phyloP scores from a whole-genome alignment of 371 early-diverging fungal genomes.

The Sporodiniella umbellata region DNA sequence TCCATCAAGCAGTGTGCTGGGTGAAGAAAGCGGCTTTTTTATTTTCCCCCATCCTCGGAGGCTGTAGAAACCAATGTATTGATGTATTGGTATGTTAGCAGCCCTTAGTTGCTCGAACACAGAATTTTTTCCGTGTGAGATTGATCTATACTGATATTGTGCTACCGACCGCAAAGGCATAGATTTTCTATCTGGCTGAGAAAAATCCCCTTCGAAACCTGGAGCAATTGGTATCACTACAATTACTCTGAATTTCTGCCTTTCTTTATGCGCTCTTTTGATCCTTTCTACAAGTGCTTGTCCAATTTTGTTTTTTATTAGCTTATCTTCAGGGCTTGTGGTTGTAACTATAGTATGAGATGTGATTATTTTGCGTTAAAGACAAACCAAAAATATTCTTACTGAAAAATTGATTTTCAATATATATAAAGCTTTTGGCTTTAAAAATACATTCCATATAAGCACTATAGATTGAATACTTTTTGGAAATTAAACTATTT shows the following conservation, averaged over 20 bases:
- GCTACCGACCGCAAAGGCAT: slow-evolving; percentile 56
- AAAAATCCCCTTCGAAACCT: slow-evolving; percentile 83
- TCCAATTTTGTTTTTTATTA: slow-evolving; percentile 46
- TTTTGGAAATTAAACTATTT: not conserved
- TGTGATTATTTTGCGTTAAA: not conserved
- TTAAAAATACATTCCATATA: slow-evolving; percentile 75
- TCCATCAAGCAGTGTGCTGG: not conserved
- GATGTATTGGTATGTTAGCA: slow-evolving; percentile 61
- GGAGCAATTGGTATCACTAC: slow-evolving; percentile 89
- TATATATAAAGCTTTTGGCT: slow-evolving; percentile 88
- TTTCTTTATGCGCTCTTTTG: slow-evolving; percentile 64
- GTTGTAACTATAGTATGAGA: slow-evolving; percentile 34
- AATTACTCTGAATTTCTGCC: slow-evolving; percentile 74
- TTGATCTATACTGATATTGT: slow-evolving; percentile 80
- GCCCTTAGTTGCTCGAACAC: slow-evolving; percentile 58
- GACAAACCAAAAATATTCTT: slow-evolving; percentile 10
- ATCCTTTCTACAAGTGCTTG: slow-evolving; percentile 79
- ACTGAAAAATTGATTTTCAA: slow-evolving; percentile 96
- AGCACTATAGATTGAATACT: slow-evolving; percentile 82
- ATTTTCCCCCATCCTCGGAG: slow-evolving; percentile 68
- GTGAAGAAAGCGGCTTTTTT: slow-evolving; percentile 8
- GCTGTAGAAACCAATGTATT: slow-evolving; percentile 79
- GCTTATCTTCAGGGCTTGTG: slow-evolving; percentile 30
- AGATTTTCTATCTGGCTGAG: slow-evolving; percentile 41
- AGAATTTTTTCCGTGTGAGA: slow-evolving; percentile 74